phyloP scores from a whole-genome alignment of 2,329 filamentous ascomycete species.

The Fusarium xylarioides region DNA sequence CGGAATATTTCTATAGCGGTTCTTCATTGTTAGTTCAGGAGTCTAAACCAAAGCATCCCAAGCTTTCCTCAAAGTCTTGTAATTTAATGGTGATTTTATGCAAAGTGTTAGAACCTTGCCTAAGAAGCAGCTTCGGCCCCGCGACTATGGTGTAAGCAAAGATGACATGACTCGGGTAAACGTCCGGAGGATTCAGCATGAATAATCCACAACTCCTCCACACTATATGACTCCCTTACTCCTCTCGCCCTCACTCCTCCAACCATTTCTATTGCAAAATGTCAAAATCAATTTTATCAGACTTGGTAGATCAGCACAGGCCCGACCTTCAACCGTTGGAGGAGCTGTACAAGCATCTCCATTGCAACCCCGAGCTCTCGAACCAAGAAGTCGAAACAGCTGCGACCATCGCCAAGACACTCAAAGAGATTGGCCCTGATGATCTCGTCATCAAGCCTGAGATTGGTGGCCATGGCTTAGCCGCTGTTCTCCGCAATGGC shows the following conservation, averaged over 20 bases:
- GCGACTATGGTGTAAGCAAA: not conserved
- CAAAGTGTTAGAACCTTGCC: not conserved
- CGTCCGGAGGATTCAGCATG: not conserved
- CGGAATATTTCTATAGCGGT: rapidly evolving
- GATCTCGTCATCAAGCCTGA: slow-evolving; percentile 51
- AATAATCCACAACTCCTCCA: no score
- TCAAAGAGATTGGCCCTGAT: slow-evolving; percentile 33
- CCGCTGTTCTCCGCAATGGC: slow-evolving; percentile 65
- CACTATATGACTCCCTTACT: not conserved
- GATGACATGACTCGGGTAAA: not conserved
- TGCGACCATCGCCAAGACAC: slow-evolving; percentile 53
- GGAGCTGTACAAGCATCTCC: slow-evolving; percentile 63
- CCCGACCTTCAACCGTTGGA: slow-evolving; percentile 3
- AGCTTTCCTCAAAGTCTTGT: rapidly evolving
- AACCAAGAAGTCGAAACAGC: slow-evolving; percentile 64
- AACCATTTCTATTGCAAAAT: not conserved
- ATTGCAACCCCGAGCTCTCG: slow-evolving; percentile 67
- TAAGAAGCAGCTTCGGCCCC: not conserved
- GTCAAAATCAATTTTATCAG: not conserved
- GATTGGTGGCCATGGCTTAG: slow-evolving; percentile 69
- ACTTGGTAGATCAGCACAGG: slow-evolving; percentile 2
- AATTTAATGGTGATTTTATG: not conserved
- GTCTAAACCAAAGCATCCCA: rapidly evolving
- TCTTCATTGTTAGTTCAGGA: rapidly evolving
- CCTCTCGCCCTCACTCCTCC: rapidly evolving